Percentiles rank a stretch among this genome's conserved stretches.
Evolutionary conservation across 768 basidiomycete species (phyloP).

Genomic region (Melanogaster broomeanus): DNA sequence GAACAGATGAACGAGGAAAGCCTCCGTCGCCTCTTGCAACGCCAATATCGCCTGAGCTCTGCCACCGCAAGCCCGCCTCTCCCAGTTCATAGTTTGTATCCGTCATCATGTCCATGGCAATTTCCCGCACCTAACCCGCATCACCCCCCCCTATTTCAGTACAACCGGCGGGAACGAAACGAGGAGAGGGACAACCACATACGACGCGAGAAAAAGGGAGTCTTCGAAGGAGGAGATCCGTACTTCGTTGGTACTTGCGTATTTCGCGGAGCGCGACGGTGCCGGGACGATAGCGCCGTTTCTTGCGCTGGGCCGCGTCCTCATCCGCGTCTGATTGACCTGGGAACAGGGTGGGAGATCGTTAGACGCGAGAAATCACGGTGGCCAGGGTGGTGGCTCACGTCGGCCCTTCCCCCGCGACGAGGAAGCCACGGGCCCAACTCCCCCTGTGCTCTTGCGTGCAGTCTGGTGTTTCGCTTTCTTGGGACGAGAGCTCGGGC

Average conservation of each 20-base stretch:
- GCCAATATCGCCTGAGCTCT: constrained; percentile 92
- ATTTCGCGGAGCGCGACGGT: constrained; percentile 92
- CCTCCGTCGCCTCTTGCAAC: constrained; percentile 95
- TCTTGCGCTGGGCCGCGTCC: constrained; percentile 39
- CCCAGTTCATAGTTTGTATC: constrained; percentile 63
- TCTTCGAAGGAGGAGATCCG: constrained; percentile 83
- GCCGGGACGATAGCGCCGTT: constrained; percentile 82
- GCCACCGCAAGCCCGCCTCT: constrained; percentile 80
- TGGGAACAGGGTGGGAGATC: constrained; percentile 3
- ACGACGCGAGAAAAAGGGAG: constrained; percentile 93
- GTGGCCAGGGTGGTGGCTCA: constrained; percentile 16
- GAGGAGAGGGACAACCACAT: constrained; percentile 32
- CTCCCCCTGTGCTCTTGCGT: constrained; percentile 82
- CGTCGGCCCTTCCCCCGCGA: constrained; percentile 25
- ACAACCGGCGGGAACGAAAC: background rate
- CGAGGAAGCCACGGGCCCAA: constrained; percentile 28
- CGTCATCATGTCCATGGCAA: constrained; percentile 88
- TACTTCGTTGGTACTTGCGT: constrained; percentile 91
- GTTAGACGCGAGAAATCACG: constrained; percentile 12
- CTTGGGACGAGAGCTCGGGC: constrained; percentile 39
- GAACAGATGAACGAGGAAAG: constrained; percentile 92
- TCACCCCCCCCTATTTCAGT: constrained; percentile 3
- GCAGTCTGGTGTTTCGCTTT: constrained; percentile 62
- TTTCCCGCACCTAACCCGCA: constrained; percentile 88
- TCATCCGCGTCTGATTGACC: constrained; percentile 26